Evolutionary conservation across 2,329 filamentous ascomycete species (phyloP), one percentile per base, ranked within the genome.

Genomic region (Colletotrichum sidae): DNA sequence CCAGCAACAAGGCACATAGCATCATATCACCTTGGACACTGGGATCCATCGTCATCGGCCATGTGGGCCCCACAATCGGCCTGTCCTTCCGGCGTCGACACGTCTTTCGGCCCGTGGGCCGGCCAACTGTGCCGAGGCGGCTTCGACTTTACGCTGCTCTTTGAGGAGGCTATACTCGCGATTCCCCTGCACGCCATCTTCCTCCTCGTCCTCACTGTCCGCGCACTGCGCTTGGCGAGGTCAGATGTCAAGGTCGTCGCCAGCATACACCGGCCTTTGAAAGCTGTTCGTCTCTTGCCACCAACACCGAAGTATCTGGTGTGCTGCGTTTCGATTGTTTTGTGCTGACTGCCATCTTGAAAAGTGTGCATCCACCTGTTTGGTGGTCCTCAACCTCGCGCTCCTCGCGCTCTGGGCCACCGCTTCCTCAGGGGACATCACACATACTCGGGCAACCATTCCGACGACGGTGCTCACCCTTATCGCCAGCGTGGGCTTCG

Each of bases 81-180:
- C 12, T 67, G 65, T 33, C 44, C 55, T 38, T 12, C 55, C 65
- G 61, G 55, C 25, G 34, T 56, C 15, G 65, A 65, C 47, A 46
- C 60, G 45, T 66, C 61, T 10, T 54, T 67, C 61, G 65, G 61
- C 34, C 62, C 65, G 44, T 67, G 65, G 61, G 61, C 65, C 53
- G 65, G 65, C 52, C 41, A 45, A 4, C n/a, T 52, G 39, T 74
- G 72, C 53, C 68, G 69, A n/a, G 66, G 55, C n/a, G 71, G 72
- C 47, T 73, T 72, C 64, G 72, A 74, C 63, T 74, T 74, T 50
- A 73, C 73, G 7, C 65, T 74, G 9, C 62, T 74, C 3, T 74
- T 73, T 55, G 70, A 74, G 49, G 71, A 74, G 54, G 63, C 61
- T 47, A 65, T 74, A 17, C 67, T 74, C 34, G 69, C 68, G 7